Percentiles rank a stretch among this genome's conserved stretches.
These are phyloP conservation scores for Sporothrix curviconia DNA, from an alignment of 2,329 filamentous ascomycete species.

Conservation along the genomic window DNA sequence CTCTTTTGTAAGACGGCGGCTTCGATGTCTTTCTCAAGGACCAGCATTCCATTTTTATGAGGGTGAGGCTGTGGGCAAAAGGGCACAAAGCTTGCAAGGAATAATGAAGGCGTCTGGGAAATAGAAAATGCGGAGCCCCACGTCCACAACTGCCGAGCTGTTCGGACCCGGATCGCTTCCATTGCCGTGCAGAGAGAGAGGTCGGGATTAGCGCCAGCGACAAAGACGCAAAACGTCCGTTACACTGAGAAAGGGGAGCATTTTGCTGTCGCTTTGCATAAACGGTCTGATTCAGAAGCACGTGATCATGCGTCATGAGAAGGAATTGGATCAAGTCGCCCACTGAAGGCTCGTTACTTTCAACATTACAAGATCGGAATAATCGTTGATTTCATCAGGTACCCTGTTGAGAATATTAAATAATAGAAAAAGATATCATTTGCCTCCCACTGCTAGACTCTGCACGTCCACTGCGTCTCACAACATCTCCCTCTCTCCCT, in stretches of 20 bases:
- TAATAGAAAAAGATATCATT: background rate
- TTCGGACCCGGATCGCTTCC: background rate
- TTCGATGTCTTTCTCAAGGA: no score
- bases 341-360: no score
- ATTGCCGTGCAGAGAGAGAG: background rate
- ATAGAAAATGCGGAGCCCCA: slow-evolving; percentile 1
- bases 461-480: no score
- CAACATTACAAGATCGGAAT: no score
- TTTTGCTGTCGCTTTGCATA: background rate
- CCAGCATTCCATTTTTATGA: no score
- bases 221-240: background rate
- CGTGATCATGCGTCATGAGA: no score
- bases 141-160: slow-evolving; percentile 5
- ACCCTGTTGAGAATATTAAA: background rate
- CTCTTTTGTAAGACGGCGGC: no score
- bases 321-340: no score
- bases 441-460: background rate
- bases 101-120: background rate
- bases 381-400: no score
- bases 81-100: background rate
- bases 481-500: background rate
- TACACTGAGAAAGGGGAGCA: background rate
- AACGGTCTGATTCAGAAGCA: background rate
- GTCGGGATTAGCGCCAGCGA: background rate
- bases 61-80: no score